These are phyloP conservation scores for Agrocybe praecox DNA, from an alignment of 768 basidiomycete species.

Conservation along the genomic window DNA sequence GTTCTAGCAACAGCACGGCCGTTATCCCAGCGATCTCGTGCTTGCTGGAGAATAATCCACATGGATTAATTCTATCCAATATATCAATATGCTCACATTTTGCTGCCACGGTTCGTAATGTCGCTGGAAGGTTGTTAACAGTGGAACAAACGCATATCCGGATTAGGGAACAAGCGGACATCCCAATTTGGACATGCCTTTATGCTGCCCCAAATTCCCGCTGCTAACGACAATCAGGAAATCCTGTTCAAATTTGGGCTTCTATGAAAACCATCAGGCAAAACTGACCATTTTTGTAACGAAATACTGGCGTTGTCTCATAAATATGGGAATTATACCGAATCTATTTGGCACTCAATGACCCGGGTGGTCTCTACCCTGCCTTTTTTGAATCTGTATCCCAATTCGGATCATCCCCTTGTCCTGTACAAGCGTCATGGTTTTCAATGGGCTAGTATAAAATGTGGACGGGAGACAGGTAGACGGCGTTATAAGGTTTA, in stretches of 20 bases:
- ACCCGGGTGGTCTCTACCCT: background rate
- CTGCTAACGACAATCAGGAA: background rate
- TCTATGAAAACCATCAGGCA: background rate
- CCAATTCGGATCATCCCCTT: conserved; percentile 11
- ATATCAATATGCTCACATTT: no score
- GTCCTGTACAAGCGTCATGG: background rate
- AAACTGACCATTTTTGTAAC: background rate
- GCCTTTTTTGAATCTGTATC: background rate
- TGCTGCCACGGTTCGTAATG: no score
- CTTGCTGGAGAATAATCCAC: no score
- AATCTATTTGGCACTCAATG: background rate
- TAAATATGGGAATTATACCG: background rate
- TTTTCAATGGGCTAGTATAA: background rate
- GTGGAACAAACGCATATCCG: conserved; percentile 7
- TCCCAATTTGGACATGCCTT: conserved; percentile 8
- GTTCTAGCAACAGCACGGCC: no score
- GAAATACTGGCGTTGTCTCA: background rate
- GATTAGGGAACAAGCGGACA: conserved; percentile 3
- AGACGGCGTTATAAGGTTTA: background rate
- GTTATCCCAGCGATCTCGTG: no score
- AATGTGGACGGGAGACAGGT: background rate
- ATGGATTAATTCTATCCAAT: no score
- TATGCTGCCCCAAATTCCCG: background rate
- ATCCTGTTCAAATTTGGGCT: background rate
- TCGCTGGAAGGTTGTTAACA: no score